Conservation (phyloP, 345 rosid genomes). For the Geranium brycei region DNA sequence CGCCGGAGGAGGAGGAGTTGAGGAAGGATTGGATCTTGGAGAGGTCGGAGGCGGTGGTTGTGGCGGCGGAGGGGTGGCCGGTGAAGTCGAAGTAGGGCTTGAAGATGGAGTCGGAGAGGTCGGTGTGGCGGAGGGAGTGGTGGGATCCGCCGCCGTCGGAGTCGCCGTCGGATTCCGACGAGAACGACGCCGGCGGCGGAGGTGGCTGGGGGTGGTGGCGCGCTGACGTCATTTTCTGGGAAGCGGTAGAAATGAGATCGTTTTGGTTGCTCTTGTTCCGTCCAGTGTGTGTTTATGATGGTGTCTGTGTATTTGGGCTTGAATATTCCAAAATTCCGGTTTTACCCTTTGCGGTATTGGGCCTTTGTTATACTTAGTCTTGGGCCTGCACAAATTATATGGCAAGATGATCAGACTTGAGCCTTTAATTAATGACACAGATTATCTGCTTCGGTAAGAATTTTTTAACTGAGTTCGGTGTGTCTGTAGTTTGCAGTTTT, state of each 20-base stretch:
- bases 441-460: no score
- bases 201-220: conserved; percentile 14
- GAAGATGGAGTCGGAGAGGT: conserved; percentile 68
- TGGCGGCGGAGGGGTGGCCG: conserved; percentile 23
- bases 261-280: not conserved
- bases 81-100: conserved; percentile 58
- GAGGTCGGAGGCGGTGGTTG: conserved; percentile 39
- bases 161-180: conserved; percentile 41
- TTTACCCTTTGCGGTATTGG: not conserved
- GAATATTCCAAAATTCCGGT: not conserved
- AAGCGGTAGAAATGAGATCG: not conserved
- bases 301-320: not conserved
- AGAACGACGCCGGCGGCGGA: conserved; percentile 15
- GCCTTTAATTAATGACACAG: no score
- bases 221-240: conserved; percentile 25
- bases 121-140: conserved; percentile 20
- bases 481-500: no score
- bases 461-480: no score
- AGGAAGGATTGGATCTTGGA: conserved; percentile 80
- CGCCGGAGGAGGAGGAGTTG: conserved; percentile 76
- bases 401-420: no score
- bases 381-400: no score
- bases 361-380: not conserved
- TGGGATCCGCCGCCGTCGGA: conserved; percentile 23
- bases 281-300: not conserved